Evolutionary conservation across 768 basidiomycete species (phyloP).

Genomic region (Lactarius evosmus): DNA sequence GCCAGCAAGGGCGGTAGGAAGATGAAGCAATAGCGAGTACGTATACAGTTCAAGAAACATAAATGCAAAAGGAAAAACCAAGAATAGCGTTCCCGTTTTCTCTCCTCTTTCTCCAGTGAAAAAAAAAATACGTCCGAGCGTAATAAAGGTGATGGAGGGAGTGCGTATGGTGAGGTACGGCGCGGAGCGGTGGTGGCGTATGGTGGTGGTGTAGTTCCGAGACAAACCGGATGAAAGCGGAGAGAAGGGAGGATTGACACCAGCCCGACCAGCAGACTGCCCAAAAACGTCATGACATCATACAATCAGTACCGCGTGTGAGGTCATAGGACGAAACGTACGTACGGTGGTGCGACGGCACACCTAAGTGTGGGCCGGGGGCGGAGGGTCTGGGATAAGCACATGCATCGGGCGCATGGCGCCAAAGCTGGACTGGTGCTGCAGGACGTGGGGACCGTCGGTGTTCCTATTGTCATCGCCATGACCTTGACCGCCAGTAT

Average conservation of each 20-base stretch:
- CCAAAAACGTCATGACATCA: neutral
- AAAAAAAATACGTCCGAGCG: neutral
- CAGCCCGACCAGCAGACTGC: conserved; percentile 28
- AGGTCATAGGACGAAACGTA: neutral
- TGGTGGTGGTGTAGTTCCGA: neutral
- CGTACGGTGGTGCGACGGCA: neutral
- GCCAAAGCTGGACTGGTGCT: conserved; percentile 36
- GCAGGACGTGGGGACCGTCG: conserved; percentile 24
- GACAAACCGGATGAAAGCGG: neutral
- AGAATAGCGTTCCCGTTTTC: neutral
- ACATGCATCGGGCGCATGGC: conserved; percentile 33
- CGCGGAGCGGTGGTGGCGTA: neutral
- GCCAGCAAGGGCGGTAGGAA: neutral
- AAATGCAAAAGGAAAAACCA: neutral
- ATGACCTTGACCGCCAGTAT: neutral
- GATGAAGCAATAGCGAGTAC: conserved; percentile 9
- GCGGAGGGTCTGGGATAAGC: conserved; percentile 34
- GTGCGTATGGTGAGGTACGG: neutral
- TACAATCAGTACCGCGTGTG: neutral
- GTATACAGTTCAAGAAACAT: neutral
- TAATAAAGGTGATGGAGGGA: neutral
- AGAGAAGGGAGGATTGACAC: neutral
- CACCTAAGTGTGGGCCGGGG: conserved; percentile 8
- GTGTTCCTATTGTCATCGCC: conserved; percentile 15
- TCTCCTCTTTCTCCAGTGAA: neutral